Base-by-base conservation (phyloP, 768 basidiomycete species). In the Exidia glandulosa region DNA sequence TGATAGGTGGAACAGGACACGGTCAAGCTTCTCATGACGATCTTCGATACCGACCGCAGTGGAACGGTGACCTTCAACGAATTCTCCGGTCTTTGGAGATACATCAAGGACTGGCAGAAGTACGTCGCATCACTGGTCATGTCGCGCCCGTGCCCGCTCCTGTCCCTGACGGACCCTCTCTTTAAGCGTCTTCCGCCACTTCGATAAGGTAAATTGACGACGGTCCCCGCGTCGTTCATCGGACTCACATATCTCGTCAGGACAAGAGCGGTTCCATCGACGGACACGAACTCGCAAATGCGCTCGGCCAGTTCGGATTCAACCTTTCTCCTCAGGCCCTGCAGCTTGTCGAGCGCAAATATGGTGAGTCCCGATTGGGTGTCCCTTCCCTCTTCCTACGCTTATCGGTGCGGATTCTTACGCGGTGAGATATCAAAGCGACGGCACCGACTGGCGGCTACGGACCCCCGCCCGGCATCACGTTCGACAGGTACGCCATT, bases 251-350 rank as follows among this genome's bases (percentile, higher is more conserved):
- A 3, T 37, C 7, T 91, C 64, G 90, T 93, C 82, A 54, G n/a
- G 91, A 93, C 69, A 81, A 79, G 57, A 89, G 87, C 13, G 91
- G 90, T 29, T 79, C 82, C 32, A 92, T 94, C 71, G 88, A 92
- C 60, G 76, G 75, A 7, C 58, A 64, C 19, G 91, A 94, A 72
- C 77, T 94, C 5, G 73, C 75, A 2, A 77, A 82, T 12, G 91
- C 90, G 0, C 79, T 94, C 31, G 63, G 68, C 13, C 87, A 86
- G 68, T 91, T 94, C 67, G 91, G 90, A 23, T 91, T 82, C 73
- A 84, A 83, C 65, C 79, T 93, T 47, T 79, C 80, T 13, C 88
- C 90, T 1, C 76, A 72, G 6, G 73, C 90, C 30, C 74, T 93
- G 47, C 70, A 74, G 29, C 78, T 90, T 19, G 74, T 93, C 32